Percentiles rank a stretch among this genome's conserved stretches.
These are phyloP conservation scores for Fusarium xylarioides DNA, from an alignment of 2,329 filamentous ascomycete species.

Conservation along the genomic window DNA sequence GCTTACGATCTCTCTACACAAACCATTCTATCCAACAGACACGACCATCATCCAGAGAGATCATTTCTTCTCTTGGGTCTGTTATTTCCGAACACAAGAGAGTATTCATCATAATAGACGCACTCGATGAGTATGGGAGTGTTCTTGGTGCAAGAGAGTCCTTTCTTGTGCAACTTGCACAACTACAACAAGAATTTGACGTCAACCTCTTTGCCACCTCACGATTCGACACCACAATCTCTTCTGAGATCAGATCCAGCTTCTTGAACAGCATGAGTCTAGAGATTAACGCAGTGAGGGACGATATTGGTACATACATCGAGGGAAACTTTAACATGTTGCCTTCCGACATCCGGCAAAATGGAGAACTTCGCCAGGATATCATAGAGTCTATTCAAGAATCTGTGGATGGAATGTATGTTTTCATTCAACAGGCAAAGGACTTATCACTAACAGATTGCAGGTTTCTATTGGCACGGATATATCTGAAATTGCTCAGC, in stretches of 20 bases:
- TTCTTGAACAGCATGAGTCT: rapidly evolving
- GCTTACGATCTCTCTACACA: background rate
- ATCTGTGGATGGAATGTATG: background rate
- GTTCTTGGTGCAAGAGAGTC: background rate
- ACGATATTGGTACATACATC: background rate
- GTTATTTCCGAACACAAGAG: rapidly evolving
- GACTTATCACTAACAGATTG: rapidly evolving
- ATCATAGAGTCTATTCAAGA: rapidly evolving
- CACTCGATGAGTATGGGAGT: background rate
- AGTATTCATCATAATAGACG: rapidly evolving
- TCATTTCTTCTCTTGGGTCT: background rate
- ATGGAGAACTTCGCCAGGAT: background rate
- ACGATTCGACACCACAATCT: background rate
- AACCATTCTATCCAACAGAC: background rate
- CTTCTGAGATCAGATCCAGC: background rate
- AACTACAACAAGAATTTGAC: background rate
- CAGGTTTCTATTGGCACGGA: background rate
- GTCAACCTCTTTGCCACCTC: background rate
- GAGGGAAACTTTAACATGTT: background rate
- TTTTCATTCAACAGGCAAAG: rapidly evolving
- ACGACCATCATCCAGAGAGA: background rate
- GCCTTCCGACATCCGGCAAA: background rate
- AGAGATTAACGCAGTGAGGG: rapidly evolving
- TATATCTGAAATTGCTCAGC: background rate
- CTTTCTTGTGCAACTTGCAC: rapidly evolving